These are phyloP conservation scores for Gaultheria prostrata DNA, from an alignment of 148 eudicot genomes.

Conservation along the genomic window DNA sequence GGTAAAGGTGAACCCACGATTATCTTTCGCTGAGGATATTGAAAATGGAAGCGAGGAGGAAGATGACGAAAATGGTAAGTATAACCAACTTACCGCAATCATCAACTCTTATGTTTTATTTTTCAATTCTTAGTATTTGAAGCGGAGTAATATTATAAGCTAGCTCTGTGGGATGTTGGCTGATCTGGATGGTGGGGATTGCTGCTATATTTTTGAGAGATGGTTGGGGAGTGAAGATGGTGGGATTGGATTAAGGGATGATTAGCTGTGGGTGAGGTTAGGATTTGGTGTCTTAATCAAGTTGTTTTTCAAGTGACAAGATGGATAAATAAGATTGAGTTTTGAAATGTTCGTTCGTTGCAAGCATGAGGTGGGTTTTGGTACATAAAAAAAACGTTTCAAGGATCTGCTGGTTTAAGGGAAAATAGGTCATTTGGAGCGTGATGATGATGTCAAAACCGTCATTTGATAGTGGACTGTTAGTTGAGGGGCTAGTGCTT, in stretches of 20 bases:
- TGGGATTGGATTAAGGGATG: neutral
- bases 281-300: neutral
- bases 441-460: neutral
- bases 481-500: neutral
- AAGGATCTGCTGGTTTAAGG: neutral
- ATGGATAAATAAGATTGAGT: neutral
- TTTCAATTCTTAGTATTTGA: neutral
- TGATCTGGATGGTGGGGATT: neutral
- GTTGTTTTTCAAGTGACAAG: neutral
- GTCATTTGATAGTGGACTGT: neutral
- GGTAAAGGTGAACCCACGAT: slow-evolving; percentile 56
- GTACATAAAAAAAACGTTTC: neutral
- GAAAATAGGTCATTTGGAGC: neutral
- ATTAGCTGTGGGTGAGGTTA: neutral
- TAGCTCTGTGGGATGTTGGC: neutral
- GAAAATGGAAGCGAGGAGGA: slow-evolving; percentile 74
- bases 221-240: neutral
- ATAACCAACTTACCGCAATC: neutral
- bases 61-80: slow-evolving; percentile 56
- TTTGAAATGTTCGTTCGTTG: neutral
- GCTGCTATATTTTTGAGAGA: neutral
- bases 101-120: neutral
- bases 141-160: neutral
- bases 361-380: neutral
- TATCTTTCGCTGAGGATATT: slow-evolving; percentile 80